phyloP scores from a whole-genome alignment of 495 filamentous ascomycete genomes.

The Elaphomyces granulatus region DNA sequence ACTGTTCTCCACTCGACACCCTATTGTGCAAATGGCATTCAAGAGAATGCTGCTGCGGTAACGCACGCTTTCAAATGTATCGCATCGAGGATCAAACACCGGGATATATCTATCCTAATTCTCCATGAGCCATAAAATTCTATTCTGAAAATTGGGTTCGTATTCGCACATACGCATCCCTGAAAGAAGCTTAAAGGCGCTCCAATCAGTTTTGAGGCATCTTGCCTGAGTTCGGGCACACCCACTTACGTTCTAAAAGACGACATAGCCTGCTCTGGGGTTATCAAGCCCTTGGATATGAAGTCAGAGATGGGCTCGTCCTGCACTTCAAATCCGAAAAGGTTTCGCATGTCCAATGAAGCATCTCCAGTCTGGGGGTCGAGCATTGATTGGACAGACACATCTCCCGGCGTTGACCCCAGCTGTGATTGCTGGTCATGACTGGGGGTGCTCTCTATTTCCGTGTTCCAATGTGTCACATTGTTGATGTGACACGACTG shows the following conservation, averaged over 20 bases:
- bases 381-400: constrained; percentile 3
- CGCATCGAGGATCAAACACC: constrained; percentile 27
- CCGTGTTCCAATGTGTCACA: neutral
- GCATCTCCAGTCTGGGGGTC: constrained; percentile 1
- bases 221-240: too few relatives aligned
- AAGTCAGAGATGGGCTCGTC: constrained; percentile 24
- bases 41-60: constrained; percentile 29
- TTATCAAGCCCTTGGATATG: constrained; percentile 23
- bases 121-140: too few relatives aligned
- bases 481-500: neutral
- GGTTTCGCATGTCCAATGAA: constrained; percentile 13
- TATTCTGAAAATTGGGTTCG: too few relatives aligned
- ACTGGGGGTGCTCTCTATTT: neutral
- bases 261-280: constrained; percentile 18
- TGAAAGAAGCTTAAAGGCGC: constrained; percentile 25
- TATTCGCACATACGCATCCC: constrained; percentile 32
- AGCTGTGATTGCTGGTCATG: neutral
- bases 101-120: constrained; percentile 31
- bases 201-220: neutral
- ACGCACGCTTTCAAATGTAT: constrained; percentile 29
- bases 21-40: constrained; percentile 36
- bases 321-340: constrained; percentile 24
- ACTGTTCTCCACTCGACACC: constrained; percentile 29
- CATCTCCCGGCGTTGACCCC: constrained; percentile 1
- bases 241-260: constrained; percentile 25